Percentiles rank a stretch among this genome's conserved stretches.
Evolutionary conservation across 83 land plant genomes (phyloP).

Genomic region (Picea abies): DNA sequence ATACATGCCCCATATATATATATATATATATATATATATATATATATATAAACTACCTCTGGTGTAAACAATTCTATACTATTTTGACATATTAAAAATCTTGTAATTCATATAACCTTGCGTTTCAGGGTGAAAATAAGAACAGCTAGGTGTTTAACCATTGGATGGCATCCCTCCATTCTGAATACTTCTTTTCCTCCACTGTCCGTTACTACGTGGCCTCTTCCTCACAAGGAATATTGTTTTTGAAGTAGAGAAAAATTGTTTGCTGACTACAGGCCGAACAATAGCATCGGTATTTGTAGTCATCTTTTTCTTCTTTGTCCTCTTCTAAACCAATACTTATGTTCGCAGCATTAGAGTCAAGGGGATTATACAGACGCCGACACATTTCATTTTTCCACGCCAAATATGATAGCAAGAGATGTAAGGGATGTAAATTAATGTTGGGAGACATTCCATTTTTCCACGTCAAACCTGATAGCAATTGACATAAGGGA

Average conservation of each 20-base stretch:
- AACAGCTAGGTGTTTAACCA: constrained; percentile 35
- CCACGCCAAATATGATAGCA: no score
- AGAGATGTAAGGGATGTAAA: no score
- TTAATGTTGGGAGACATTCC: no score
- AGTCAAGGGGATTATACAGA: no score
- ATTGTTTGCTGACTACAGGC: constrained; percentile 54
- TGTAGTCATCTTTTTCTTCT: no score
- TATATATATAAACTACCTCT: no score
- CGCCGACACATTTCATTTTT: no score
- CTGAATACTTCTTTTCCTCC: constrained; percentile 35
- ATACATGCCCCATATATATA: no score
- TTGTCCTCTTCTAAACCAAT: no score
- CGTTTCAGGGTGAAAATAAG: constrained; percentile 42
- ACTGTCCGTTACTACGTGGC: constrained; percentile 38
- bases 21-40: neutral
- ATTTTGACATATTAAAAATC: neutral
- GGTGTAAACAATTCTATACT: neutral
- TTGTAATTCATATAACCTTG: constrained; percentile 23
- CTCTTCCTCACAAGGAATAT: constrained; percentile 48
- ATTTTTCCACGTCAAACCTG: no score
- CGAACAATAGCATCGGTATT: neutral
- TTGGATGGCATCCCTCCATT: constrained; percentile 54
- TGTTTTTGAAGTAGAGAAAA: constrained; percentile 30
- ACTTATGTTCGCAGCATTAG: no score
- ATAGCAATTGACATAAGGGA: no score